phyloP scores from a whole-genome alignment of 2,329 filamentous ascomycete genomes.

The Colletotrichum sp. region DNA sequence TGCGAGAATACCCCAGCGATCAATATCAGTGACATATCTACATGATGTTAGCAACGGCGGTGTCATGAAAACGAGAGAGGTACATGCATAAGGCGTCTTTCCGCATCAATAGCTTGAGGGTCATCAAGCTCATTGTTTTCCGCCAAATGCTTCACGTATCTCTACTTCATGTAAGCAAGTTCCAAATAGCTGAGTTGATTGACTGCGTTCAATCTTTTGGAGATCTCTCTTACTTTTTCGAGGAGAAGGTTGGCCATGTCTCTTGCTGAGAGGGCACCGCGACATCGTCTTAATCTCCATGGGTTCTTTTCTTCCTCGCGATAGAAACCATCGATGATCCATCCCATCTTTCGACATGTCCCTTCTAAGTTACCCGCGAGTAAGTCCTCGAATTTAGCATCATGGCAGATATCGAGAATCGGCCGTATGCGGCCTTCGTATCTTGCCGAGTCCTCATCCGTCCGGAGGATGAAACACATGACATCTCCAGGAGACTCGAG shows the following conservation, averaged over 20 bases:
- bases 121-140: background rate
- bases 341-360: background rate
- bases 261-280: background rate
- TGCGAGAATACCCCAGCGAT: background rate
- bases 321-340: background rate
- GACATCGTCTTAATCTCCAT: background rate
- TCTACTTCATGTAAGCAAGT: too few species aligned
- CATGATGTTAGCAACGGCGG: background rate
- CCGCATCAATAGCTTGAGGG: background rate
- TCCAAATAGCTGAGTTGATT: too few species aligned
- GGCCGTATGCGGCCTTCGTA: background rate
- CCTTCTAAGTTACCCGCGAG: too few species aligned
- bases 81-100: background rate
- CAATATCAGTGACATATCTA: background rate
- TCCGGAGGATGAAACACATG: background rate
- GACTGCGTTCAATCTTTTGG: too few species aligned
- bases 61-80: too few species aligned
- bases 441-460: background rate
- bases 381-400: too few species aligned
- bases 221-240: background rate
- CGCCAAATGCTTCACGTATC: background rate
- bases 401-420: background rate
- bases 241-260: background rate
- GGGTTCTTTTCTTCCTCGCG: too few species aligned
- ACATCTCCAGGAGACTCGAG: background rate